A percentile compares a stretch with the other conserved stretches of the same genome.
Evolutionary conservation across 1,284 basidiomycete genomes (phyloP).

Genomic region (Macrocystidia cucumis): DNA sequence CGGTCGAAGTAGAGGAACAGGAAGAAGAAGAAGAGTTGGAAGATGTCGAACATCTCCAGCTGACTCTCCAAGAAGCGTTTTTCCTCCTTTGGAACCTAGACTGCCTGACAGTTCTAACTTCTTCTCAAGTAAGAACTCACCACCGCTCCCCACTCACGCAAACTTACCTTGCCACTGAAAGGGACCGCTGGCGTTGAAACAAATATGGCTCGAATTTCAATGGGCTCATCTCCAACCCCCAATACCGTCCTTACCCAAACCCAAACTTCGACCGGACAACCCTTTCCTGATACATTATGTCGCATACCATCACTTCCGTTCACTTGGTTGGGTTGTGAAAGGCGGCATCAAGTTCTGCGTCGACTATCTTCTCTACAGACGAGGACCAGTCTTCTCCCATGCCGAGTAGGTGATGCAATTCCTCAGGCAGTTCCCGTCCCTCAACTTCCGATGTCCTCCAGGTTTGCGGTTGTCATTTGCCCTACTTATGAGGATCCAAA

Average conservation of each 20-base stretch:
- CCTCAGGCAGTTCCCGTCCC: too few relatives aligned
- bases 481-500: constrained; percentile 83
- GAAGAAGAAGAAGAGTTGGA: constrained; percentile 33
- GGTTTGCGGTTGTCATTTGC: constrained; percentile 85
- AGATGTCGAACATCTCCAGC: constrained; percentile 88
- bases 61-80: constrained; percentile 89
- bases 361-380: constrained; percentile 92
- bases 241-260: constrained; percentile 11
- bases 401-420: constrained; percentile 66
- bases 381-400: constrained; percentile 92
- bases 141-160: constrained; percentile 1
- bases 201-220: constrained; percentile 60
- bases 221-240: constrained; percentile 25
- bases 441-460: constrained; percentile 24
- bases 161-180: constrained; percentile 24
- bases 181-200: constrained; percentile 40
- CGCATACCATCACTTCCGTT: constrained; percentile 92
- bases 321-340: constrained; percentile 97
- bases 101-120: constrained; percentile 71
- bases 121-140: constrained; percentile 44
- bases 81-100: constrained; percentile 84
- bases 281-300: constrained; percentile 91
- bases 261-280: constrained; percentile 65
- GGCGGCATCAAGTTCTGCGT: constrained; percentile 96
- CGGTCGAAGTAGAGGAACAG: constrained; percentile 28